Evolutionary conservation across 2,329 filamentous ascomycete genomes (phyloP).

Genomic region (Endothia cerciana): DNA sequence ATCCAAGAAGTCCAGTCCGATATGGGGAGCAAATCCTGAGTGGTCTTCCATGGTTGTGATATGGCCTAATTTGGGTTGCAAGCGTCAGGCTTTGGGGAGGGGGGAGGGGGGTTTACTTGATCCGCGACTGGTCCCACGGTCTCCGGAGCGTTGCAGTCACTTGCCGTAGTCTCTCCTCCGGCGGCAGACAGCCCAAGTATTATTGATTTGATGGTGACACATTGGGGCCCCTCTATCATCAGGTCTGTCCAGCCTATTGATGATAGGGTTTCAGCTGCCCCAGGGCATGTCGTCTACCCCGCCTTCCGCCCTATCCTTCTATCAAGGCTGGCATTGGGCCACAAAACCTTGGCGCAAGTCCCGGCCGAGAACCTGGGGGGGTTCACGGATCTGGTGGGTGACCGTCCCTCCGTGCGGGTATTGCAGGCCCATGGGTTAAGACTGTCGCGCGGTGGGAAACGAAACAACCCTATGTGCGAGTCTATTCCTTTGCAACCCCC

Average conservation of each 20-base stretch:
- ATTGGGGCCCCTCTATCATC: neutral
- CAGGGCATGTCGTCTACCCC: neutral
- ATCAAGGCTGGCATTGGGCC: constrained; percentile 1
- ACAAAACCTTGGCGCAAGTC: neutral
- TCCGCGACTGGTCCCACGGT: neutral
- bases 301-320: neutral
- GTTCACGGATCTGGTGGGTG: neutral
- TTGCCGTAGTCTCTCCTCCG: neutral
- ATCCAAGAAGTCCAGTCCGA: neutral
- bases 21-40: neutral
- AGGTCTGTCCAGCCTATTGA: neutral
- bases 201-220: neutral
- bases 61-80: neutral
- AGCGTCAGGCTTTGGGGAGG: neutral
- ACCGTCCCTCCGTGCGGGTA: neutral
- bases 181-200: neutral
- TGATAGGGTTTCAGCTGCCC: neutral
- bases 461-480: neutral
- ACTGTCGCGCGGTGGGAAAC: neutral
- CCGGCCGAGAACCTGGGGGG: neutral
- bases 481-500: too few relatives aligned
- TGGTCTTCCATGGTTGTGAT: neutral
- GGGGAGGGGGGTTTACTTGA: neutral
- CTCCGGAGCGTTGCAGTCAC: constrained; percentile 1
- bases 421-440: neutral